Evolutionary conservation across 345 rosid species (phyloP).

Genomic region (Salix brachista): DNA sequence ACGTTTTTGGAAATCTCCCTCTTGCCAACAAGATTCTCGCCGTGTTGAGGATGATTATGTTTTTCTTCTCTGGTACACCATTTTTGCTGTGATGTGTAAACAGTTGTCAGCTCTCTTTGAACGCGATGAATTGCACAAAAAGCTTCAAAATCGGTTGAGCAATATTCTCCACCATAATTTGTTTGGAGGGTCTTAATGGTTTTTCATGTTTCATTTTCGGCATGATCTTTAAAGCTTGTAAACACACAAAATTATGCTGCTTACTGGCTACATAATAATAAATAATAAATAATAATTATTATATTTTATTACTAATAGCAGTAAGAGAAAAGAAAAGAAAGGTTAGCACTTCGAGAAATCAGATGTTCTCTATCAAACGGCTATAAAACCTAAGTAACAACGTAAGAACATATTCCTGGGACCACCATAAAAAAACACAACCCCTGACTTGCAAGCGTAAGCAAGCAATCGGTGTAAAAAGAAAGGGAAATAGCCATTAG

Average conservation of each 20-base stretch:
- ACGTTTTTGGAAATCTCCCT: background rate
- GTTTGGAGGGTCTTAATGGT: background rate
- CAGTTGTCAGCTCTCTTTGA: background rate
- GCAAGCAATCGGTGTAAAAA: background rate
- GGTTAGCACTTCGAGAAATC: too few species aligned
- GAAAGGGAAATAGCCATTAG: background rate
- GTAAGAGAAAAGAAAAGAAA: background rate
- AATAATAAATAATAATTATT: background rate
- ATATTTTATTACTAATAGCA: background rate
- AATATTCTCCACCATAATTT: background rate
- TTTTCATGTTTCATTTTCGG: background rate
- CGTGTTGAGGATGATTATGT: too few species aligned
- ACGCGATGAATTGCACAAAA: background rate
- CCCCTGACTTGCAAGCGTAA: background rate
- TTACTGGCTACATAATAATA: too few species aligned
- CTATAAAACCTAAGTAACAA: background rate
- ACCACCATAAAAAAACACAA: background rate
- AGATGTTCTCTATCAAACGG: background rate
- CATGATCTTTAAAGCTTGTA: background rate
- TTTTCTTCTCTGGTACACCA: background rate
- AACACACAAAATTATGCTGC: background rate
- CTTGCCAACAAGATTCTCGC: background rate
- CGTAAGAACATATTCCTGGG: background rate
- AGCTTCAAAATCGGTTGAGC: background rate
- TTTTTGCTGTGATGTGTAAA: background rate